phyloP scores from a whole-genome alignment of 768 basidiomycete genomes.

The Scleroderma bovista region DNA sequence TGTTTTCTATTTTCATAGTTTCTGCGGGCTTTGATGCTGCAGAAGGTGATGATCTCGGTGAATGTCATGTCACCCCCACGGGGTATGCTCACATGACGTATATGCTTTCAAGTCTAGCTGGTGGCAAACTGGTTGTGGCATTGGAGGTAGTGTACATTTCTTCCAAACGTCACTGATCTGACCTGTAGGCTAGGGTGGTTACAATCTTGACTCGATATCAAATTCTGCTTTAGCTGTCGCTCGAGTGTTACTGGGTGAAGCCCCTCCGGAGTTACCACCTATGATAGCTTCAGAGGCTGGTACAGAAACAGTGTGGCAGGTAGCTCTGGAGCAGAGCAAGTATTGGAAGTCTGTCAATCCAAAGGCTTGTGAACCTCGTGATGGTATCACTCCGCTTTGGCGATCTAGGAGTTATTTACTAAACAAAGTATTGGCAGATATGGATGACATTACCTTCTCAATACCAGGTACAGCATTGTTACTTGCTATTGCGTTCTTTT shows the following conservation, averaged over 20 bases:
- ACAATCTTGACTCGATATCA: conserved; percentile 87
- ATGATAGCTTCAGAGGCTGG: conserved; percentile 74
- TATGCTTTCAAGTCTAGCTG: conserved; percentile 86
- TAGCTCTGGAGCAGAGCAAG: conserved; percentile 81
- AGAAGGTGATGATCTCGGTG: conserved; percentile 85
- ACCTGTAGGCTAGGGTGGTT: conserved; percentile 76
- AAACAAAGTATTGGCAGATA: conserved; percentile 36
- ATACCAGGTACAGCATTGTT: conserved; percentile 51
- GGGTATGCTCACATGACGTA: conserved; percentile 99
- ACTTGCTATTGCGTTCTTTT: neutral
- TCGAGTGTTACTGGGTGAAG: conserved; percentile 81
- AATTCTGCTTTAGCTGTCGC: conserved; percentile 84
- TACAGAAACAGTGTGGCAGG: conserved; percentile 86
- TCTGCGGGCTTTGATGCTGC: conserved; percentile 99
- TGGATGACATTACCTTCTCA: conserved; percentile 57
- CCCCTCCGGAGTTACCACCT: conserved; percentile 69
- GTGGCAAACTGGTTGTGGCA: conserved; percentile 85
- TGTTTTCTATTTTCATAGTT: conserved; percentile 43
- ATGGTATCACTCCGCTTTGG: conserved; percentile 45
- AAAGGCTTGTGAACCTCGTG: conserved; percentile 74
- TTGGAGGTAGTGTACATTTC: conserved; percentile 66
- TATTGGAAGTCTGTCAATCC: conserved; percentile 88
- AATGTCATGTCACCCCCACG: conserved; percentile 83
- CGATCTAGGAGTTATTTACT: neutral
- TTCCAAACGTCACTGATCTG: neutral